Conservation (phyloP, 805 yeast species). For the Starmera pachycereana region DNA sequence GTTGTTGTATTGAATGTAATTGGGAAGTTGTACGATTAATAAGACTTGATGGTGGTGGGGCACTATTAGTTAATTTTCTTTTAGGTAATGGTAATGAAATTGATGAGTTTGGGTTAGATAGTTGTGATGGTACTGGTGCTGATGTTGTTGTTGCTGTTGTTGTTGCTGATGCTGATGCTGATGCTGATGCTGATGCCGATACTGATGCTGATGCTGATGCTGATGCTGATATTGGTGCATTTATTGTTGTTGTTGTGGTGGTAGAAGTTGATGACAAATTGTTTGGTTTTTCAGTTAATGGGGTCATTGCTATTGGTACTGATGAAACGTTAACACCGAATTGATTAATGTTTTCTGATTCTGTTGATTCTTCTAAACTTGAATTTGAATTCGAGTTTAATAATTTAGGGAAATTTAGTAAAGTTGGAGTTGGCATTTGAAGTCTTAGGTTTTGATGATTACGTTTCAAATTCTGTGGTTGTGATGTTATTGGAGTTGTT, state of each 20-base stretch:
- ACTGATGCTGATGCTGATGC: background rate
- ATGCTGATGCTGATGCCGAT: constrained; percentile 1
- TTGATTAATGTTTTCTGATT: constrained; percentile 46
- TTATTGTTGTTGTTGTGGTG: constrained; percentile 3
- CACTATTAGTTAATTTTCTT: no score
- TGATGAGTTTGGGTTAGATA: background rate
- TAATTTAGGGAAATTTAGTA: constrained; percentile 19
- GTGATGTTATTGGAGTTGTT: background rate
- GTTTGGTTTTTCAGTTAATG: constrained; percentile 50
- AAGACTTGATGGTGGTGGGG: no score
- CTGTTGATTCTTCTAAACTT: constrained; percentile 14
- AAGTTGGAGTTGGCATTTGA: constrained; percentile 69
- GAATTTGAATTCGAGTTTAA: constrained; percentile 22
- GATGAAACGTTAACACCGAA: constrained; percentile 50
- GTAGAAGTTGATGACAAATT: background rate
- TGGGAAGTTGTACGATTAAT: no score
- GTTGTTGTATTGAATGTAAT: no score
- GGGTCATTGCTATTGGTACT: constrained; percentile 67
- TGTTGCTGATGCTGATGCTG: background rate
- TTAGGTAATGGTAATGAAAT: no score
- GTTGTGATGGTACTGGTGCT: background rate
- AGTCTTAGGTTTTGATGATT: constrained; percentile 49
- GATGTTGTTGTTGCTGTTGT: constrained; percentile 1
- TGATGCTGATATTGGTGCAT: background rate
- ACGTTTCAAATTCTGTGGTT: constrained; percentile 17